phyloP scores from a whole-genome alignment of 306 rosid genomes.

The Hippophae rhamnoides region DNA sequence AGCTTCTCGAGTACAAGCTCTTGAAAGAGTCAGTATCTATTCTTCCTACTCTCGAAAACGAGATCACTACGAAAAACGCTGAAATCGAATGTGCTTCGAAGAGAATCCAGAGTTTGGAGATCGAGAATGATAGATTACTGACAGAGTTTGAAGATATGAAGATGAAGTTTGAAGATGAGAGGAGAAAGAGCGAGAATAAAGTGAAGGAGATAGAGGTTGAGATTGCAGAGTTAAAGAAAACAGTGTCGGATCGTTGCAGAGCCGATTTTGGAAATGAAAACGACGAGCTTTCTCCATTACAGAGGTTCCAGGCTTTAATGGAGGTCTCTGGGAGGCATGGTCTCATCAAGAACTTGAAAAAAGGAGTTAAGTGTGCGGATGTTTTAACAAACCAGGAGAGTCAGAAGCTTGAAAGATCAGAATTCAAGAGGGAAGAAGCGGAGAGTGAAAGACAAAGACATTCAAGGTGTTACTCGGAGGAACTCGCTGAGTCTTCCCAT shows the following conservation, averaged over 20 bases:
- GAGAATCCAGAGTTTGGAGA: constrained; percentile 34
- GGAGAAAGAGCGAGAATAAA: constrained; percentile 30
- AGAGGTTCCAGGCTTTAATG: constrained; percentile 49
- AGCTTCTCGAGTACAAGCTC: constrained; percentile 78
- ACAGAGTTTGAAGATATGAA: constrained; percentile 35
- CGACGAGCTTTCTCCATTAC: constrained; percentile 55
- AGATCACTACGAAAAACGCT: constrained; percentile 39
- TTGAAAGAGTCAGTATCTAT: constrained; percentile 69
- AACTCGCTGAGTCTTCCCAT: constrained; percentile 48
- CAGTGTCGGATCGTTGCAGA: constrained; percentile 26
- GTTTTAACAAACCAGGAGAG: constrained; percentile 24
- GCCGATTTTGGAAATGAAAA: constrained; percentile 18
- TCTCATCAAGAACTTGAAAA: constrained; percentile 52
- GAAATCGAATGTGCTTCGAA: constrained; percentile 47
- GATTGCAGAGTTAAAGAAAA: constrained; percentile 53
- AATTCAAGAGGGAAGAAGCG: constrained; percentile 42
- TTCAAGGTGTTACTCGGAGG: constrained; percentile 76
- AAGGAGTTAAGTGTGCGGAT: constrained; percentile 26
- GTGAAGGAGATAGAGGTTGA: constrained; percentile 51
- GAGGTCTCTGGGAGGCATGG: constrained; percentile 50
- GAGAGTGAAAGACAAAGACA: constrained; percentile 51
- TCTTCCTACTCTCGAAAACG: constrained; percentile 64
- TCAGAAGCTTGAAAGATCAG: constrained; percentile 29
- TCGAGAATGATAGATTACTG: constrained; percentile 39
- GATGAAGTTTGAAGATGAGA: constrained; percentile 30